These are phyloP conservation scores for Phytopythium ostracodes DNA, from an alignment of 352 stramenopile species.

Conservation along the genomic window DNA sequence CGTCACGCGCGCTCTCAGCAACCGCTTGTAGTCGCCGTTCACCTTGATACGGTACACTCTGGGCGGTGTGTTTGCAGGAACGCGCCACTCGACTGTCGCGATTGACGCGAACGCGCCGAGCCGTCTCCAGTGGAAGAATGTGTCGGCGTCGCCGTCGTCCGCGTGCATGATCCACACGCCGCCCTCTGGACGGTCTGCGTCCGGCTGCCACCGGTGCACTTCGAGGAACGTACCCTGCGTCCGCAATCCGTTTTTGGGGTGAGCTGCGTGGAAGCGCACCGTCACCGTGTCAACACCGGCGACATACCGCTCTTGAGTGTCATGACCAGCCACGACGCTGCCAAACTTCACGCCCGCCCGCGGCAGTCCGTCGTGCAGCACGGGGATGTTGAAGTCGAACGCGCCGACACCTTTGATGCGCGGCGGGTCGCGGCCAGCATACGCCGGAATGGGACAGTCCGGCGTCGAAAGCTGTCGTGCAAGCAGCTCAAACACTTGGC, in stretches of 20 bases:
- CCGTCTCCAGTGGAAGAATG: constrained; percentile 73
- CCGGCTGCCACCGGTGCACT: constrained; percentile 61
- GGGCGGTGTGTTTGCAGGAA: constrained; percentile 35
- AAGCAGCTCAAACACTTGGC: constrained; percentile 78
- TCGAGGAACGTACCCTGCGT: constrained; percentile 77
- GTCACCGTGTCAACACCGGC: constrained; percentile 42
- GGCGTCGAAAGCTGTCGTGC: constrained; percentile 15
- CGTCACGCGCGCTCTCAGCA: constrained; percentile 41
- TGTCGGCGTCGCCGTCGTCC: constrained; percentile 70
- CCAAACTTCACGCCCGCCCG: constrained; percentile 41
- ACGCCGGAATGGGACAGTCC: background rate
- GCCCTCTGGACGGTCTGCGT: constrained; percentile 23
- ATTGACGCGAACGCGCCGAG: constrained; percentile 64
- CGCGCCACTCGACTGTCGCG: constrained; percentile 68
- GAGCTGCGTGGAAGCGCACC: constrained; percentile 64
- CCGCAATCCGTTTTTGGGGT: constrained; percentile 81
- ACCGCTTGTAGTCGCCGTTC: constrained; percentile 74
- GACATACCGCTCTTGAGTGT: constrained; percentile 16
- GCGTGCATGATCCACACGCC: constrained; percentile 71
- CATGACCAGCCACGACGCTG: constrained; percentile 17
- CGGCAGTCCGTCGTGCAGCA: constrained; percentile 62
- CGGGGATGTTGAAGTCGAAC: constrained; percentile 72
- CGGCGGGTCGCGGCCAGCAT: constrained; percentile 24
- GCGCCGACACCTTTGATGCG: constrained; percentile 58
- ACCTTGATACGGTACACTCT: constrained; percentile 76